These are phyloP conservation scores for Phytomonas sp. DNA, from an alignment of 208 protist species.

Conservation along the genomic window DNA sequence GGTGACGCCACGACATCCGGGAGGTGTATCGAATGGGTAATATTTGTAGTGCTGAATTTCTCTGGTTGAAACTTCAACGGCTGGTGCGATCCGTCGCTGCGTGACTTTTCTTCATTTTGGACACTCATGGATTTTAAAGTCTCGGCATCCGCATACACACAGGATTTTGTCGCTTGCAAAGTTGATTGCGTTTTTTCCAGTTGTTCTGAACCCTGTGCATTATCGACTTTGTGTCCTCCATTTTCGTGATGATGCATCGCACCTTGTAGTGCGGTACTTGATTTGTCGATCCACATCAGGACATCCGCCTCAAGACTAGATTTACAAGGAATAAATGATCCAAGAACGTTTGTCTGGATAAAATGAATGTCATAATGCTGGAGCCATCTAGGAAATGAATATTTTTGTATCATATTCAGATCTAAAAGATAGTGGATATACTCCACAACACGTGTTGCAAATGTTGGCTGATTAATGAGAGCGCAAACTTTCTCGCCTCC, in stretches of 20 bases:
- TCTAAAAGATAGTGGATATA: constrained; percentile 12
- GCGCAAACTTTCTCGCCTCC: constrained; percentile 30
- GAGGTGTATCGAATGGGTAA: not conserved
- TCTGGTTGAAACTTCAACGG: not conserved
- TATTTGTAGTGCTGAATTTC: not conserved
- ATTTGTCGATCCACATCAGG: not conserved
- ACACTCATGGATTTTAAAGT: not conserved
- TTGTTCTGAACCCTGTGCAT: not conserved
- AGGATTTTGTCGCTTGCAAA: not conserved
- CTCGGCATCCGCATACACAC: not conserved
- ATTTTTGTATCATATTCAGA: not conserved
- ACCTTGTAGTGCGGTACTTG: not conserved
- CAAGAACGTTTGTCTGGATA: constrained; percentile 9
- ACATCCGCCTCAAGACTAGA: constrained; percentile 22
- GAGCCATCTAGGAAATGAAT: constrained; percentile 7
- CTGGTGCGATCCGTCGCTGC: not conserved
- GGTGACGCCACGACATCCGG: not conserved
- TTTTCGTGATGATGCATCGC: not conserved
- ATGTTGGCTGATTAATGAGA: not conserved
- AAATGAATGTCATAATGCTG: constrained; percentile 12
- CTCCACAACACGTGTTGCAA: constrained; percentile 8
- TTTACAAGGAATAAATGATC: constrained; percentile 12
- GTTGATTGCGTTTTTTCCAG: not conserved
- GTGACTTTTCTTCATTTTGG: constrained; percentile 17
- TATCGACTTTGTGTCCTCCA: not conserved